Evolutionary conservation across 2,329 filamentous ascomycete genomes (phyloP).

Genomic region (Verticillium dahliae): DNA sequence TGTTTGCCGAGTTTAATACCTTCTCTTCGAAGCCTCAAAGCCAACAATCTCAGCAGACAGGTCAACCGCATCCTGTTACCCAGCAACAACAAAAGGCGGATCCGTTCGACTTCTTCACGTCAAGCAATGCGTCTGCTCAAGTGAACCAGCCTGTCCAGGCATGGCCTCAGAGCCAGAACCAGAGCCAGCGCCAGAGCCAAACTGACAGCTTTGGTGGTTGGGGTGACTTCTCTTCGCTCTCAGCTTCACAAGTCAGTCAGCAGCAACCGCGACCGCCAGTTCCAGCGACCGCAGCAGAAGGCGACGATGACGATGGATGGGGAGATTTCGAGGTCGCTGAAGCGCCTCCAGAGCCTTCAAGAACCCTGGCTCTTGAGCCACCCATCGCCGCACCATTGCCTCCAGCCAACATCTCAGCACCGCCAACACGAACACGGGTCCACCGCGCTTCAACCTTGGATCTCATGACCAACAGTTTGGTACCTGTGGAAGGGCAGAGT

Average conservation of each 20-base stretch:
- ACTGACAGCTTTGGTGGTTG: slow-evolving; percentile 10
- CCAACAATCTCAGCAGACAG: slow-evolving; percentile 18
- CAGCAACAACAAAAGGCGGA: background rate
- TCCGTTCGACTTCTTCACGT: background rate
- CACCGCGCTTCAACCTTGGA: slow-evolving; percentile 46
- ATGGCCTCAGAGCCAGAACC: slow-evolving; percentile 1
- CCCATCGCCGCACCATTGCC: slow-evolving; percentile 8
- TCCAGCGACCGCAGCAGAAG: slow-evolving; percentile 12
- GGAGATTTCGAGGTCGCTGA: slow-evolving; percentile 60
- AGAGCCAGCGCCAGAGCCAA: background rate
- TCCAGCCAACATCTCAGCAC: slow-evolving; percentile 11
- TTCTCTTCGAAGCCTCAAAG: slow-evolving; percentile 27
- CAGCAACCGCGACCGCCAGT: slow-evolving; percentile 4
- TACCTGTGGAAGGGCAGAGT: slow-evolving; percentile 16
- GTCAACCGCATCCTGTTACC: background rate
- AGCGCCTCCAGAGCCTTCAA: background rate
- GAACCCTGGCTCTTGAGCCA: slow-evolving; percentile 14
- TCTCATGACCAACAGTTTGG: slow-evolving; percentile 45
- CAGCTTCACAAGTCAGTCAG: slow-evolving; percentile 6
- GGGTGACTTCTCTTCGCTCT: slow-evolving; percentile 13
- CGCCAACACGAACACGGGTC: slow-evolving; percentile 19
- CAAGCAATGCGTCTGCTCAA: background rate
- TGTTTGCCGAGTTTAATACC: slow-evolving; percentile 57
- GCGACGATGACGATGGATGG: slow-evolving; percentile 58
- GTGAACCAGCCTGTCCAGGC: slow-evolving; percentile 1